Evolutionary conservation across 441 rosid species (phyloP), one percentile per base, ranked within the genome.

Genomic region (Populus hybrid): DNA sequence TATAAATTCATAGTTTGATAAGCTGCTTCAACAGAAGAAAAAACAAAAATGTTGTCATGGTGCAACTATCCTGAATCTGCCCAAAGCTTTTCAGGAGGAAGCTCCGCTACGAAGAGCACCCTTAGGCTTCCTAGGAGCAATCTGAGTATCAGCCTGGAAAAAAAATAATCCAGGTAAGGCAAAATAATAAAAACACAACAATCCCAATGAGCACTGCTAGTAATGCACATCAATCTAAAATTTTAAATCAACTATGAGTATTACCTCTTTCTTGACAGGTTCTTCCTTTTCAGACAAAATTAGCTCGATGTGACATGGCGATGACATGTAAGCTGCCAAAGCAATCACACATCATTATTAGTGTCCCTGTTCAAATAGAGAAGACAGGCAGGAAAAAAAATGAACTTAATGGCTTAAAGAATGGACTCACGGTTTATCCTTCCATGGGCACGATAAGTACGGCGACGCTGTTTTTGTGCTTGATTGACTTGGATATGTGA

Each of bases 401-500:
- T 6, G 19, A 63, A 36, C 24, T 35, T 11, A 9, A 32, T 53
- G 64, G 30, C 24, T 72, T 64, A 69, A 68, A 70, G 10, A 76
- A 69, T 32, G 40, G 64, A 83, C 97, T 69, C 86, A 95, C 97
- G 98, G 53, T 94, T 95, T 69, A 95, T 95, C 84, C 97, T 91
- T 86, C 99, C 97, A 16, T 95, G 98, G 21, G 99, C 99, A 4
- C 97, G 86, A 76, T 95, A 92, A 7, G 98, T 95, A 16, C 97
- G 89, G 8, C 98, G 90, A 75, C 98, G 91, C 53, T 95, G 99
- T 78, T 92, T 95, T 66, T 90, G 94, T 35, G 99, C 99, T 81
- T 92, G 99, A 78, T 92, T 95, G 32, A 95, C 98, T 80, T 92
- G 99, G 86, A 95, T 86, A 85, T 92, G 99, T 68, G 98, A 90